phyloP scores from a whole-genome alignment of 805 yeast genomes.

The Yamadazyma paraphyllophila region DNA sequence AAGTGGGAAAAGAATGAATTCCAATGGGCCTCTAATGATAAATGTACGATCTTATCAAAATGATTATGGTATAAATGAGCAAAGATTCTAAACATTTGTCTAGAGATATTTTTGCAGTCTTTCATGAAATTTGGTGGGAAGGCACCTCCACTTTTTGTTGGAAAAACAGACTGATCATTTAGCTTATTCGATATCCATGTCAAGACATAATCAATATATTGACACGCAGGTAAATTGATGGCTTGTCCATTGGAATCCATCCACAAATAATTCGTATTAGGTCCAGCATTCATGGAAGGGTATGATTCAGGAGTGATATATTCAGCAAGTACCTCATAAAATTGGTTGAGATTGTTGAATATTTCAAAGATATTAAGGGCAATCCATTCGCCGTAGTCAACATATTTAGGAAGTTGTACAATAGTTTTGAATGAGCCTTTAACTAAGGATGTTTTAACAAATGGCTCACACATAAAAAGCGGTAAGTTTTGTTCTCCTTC shows the following conservation, averaged over 20 bases:
- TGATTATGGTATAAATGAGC: conserved; percentile 95
- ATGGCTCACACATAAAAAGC: conserved; percentile 86
- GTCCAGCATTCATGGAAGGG: conserved; percentile 96
- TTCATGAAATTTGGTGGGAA: conserved; percentile 83
- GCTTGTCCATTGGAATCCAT: conserved; percentile 75
- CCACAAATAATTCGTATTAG: conserved; percentile 89
- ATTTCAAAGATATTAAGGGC: conserved; percentile 91
- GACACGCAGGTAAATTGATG: conserved; percentile 84
- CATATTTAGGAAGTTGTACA: conserved; percentile 91
- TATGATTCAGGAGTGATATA: conserved; percentile 86
- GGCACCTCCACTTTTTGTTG: conserved; percentile 85
- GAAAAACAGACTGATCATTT: conserved; percentile 86
- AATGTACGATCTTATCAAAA: conserved; percentile 88
- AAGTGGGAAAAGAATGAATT: conserved; percentile 96
- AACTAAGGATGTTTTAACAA: conserved; percentile 88
- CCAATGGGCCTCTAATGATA: conserved; percentile 95
- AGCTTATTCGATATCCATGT: conserved; percentile 87
- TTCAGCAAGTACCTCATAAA: conserved; percentile 87
- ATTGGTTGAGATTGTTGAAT: conserved; percentile 79
- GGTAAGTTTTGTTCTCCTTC: conserved; percentile 32
- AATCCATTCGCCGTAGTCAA: conserved; percentile 93
- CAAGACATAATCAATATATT: conserved; percentile 87
- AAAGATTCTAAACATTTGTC: conserved; percentile 92
- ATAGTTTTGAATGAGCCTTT: conserved; percentile 96
- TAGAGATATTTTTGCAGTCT: conserved; percentile 81